Evolutionary conservation across 768 basidiomycete species (phyloP).

Genomic region (Podaxis carcinomalis): DNA sequence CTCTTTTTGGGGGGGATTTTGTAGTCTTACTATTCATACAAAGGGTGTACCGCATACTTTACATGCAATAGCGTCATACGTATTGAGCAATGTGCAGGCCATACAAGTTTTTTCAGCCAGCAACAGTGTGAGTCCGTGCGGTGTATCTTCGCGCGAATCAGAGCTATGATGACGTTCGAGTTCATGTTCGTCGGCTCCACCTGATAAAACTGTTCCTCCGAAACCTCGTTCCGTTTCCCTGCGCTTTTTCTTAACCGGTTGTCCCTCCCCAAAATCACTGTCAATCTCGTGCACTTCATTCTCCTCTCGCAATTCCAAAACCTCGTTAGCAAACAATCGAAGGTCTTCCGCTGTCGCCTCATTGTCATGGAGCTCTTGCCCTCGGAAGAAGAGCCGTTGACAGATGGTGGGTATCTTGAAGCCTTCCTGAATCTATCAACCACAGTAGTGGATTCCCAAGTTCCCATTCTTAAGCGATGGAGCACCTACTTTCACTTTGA

Average conservation of each 20-base stretch:
- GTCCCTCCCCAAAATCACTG: constrained; percentile 41
- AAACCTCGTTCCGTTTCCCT: constrained; percentile 66
- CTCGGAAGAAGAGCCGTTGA: constrained; percentile 64
- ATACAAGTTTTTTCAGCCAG: constrained; percentile 39
- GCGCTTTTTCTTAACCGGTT: constrained; percentile 32
- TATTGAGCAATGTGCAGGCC: constrained; percentile 58
- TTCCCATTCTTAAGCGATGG: not conserved
- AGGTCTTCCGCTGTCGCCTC: constrained; percentile 51
- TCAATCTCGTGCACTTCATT: constrained; percentile 55
- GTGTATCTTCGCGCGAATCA: constrained; percentile 22
- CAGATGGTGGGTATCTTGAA: constrained; percentile 70
- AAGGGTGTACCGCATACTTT: constrained; percentile 43
- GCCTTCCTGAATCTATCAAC: constrained; percentile 52
- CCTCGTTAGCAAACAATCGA: constrained; percentile 49
- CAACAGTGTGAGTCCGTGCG: constrained; percentile 14
- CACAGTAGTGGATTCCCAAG: not conserved
- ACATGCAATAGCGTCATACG: constrained; percentile 36
- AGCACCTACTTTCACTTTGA: constrained; percentile 63
- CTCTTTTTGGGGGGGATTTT: constrained; percentile 16
- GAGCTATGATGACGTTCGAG: constrained; percentile 17
- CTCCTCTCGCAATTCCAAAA: constrained; percentile 62
- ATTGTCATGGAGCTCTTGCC: constrained; percentile 63
- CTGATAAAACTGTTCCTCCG: constrained; percentile 62
- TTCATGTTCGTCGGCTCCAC: constrained; percentile 26
- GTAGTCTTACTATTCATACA: constrained; percentile 25